Conservation (phyloP, 306 rosid species). For the Cyclanthera cordifolia region DNA sequence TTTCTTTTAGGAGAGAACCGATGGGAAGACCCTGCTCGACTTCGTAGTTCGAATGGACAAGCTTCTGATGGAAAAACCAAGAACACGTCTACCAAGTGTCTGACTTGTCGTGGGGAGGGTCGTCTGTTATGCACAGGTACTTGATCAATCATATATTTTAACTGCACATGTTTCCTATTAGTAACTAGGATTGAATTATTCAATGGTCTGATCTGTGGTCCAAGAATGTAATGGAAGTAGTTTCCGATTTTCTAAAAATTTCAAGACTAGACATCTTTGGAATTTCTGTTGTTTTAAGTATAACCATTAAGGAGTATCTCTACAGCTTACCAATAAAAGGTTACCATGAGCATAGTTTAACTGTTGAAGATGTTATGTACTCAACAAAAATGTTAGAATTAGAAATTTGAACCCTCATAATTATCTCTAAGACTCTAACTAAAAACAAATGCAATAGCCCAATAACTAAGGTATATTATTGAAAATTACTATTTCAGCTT, state of each 20-base stretch:
- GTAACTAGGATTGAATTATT: neutral
- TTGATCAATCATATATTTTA: neutral
- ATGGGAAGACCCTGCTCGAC: conserved; percentile 92
- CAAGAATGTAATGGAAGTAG: neutral
- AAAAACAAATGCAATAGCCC: too few species aligned
- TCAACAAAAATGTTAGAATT: too few species aligned
- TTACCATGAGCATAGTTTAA: too few species aligned
- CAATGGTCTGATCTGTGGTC: neutral
- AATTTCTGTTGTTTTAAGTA: neutral
- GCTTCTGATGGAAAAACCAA: conserved; percentile 27
- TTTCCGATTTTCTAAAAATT: neutral
- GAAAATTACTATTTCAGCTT: too few species aligned
- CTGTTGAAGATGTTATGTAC: too few species aligned
- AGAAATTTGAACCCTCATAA: too few species aligned
- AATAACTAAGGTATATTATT: too few species aligned
- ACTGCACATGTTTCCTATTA: neutral
- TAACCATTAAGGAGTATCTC: neutral
- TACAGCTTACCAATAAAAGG: too few species aligned
- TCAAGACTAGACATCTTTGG: neutral
- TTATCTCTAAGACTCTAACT: too few species aligned
- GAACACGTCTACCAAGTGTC: conserved; percentile 37
- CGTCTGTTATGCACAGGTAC: conserved; percentile 75
- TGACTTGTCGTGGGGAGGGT: conserved; percentile 79
- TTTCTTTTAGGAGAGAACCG: conserved; percentile 89
- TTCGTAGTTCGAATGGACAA: conserved; percentile 21